Base-by-base conservation (phyloP, 306 rosid species). In the Quercus dentata region DNA sequence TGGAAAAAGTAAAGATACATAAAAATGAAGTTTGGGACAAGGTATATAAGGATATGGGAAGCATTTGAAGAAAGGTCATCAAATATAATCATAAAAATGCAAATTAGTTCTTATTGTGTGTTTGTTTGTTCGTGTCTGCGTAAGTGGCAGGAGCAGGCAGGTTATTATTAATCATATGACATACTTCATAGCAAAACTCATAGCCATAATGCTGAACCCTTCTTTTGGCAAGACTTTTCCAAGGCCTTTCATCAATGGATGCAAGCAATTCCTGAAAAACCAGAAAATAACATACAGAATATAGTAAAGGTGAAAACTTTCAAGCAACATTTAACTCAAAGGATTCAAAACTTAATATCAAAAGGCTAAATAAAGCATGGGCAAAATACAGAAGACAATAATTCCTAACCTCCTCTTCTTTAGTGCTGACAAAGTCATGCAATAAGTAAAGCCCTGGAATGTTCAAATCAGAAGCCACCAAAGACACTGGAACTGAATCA, bases 181-280 rank as follows among this genome's bases (percentile, higher is more conserved):
- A 80, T 81, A 94, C 97, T 81, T 88, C 92, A 76, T 94, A 94
- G 82, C 91, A 82, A 80, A 94, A 94, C 76, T 92, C 97, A 81
- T 86, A 94, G 69, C 97, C 97, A 80, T 94, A 92, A 81, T 91
- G 98, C 82, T 94, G 98, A 90, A 94, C 97, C 86, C 95, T 92
- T 79, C 98, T 87, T 87, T 92, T 92, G 7, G 97, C 74, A 64
- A 91, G 95, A 83, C 81, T 70, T 25, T 85, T 87, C 98, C 97
- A 94, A 57, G 93, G 92, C 59, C 84, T 79, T 57, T 72, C 68
- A 83, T 94, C 98, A 78, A 94, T 93, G 56, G 90, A 91, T 62
- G 68, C 80, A 27, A 94, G 92, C 76, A 94, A 82, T 63, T 78
- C 92, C 97, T 92, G 78, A 74, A 74, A 76, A 78, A 64, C 75